Evolutionary conservation across 2,329 filamentous ascomycete species (phyloP), one percentile per base, ranked within the genome.

Genomic region (Aciculosporium take): DNA sequence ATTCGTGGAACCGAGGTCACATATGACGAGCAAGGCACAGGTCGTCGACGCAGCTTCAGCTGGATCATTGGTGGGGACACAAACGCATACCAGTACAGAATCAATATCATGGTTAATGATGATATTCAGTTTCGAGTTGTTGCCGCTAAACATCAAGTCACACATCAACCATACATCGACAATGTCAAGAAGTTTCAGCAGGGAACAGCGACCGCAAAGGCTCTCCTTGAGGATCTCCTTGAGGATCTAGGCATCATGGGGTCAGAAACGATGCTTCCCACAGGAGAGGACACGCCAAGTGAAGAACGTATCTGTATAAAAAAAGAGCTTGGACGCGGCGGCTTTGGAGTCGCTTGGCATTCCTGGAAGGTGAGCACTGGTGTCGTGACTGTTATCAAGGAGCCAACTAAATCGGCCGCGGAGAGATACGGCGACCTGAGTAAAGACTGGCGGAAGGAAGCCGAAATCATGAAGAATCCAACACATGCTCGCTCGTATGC

Each of bases 361-460:
- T 18, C 27, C 20, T 54, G 49, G 49, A 44, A 55, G 28, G 52
- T 54, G 36, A 54, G 50, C 23, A 45, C 40, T 17, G 51, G 49
- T 15, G 30, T 39, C 13, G 45, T 48, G 37, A 41, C 34, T 45
- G 54, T 46, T 18, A n/a, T 49, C 3, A 56, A 56, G 39, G 17
- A 45, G 43, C 51, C 52, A 33, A 31, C 37, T n/a, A 27, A 10
- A 9, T 24, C 41, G 7, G 21, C 18, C 0, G 27, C 43, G 12
- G 39, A 23, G 10, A 37, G 24, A 21, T 12, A 45, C 17, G n/a
- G 23, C 36, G 21, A 29, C 10, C 27, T 28, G 20, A 37, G 10
- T 18, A 17, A 37, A 15, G 32, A 44, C 17, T 54, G 49, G 51
- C 21, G 20, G 18, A 44, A 37, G 7, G 51, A 54, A 46, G 49